Evolutionary conservation across 1,139 yeast species (phyloP), one percentile per base, ranked within the genome.

Genomic region (Hyphopichia burtonii): DNA sequence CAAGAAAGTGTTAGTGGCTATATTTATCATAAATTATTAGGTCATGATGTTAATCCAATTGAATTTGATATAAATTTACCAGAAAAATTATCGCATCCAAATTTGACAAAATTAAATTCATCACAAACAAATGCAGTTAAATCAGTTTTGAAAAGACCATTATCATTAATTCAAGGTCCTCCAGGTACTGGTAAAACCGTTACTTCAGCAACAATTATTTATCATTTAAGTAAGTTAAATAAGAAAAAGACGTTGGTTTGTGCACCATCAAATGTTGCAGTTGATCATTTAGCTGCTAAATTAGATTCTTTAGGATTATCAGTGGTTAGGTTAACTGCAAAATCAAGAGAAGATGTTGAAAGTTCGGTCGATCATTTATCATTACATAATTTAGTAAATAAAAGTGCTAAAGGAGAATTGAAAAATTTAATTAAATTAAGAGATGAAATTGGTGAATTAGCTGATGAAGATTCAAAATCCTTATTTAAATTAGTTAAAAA

Each of bases 111-210:
- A 45, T 72, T 91, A 49, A 91, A 91, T 59, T 71, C 71, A 16
- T 87, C 96, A 1, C 98, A 91, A 63, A 75, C 76, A 2, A 80
- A 78, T 54, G 97, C 97, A 0, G 91, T 91, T 20, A 71, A 76
- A 43, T 66, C 79, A 5, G 96, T 86, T 1, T 65, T 91, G 46
- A 78, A 77, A 54, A 73, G 82, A 52, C 96, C 96, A 2, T 70
- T 91, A 36, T 81, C 96, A 7, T 74, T 91, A 54, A 90, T 91
- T 50, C 98, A 91, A 62, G 98, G 98, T 16, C 98, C 98, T n/a
- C 98, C 98, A 2, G 96, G 96, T 47, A 91, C 98, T 0, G 98
- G 98, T 59, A 91, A 91, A 60, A 91, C 98, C 1, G 96, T 89
- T 12, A 90, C 96, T 0, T 88, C 96, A 0, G 94, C 96, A 3